These are phyloP conservation scores for Claviceps monticola DNA, from an alignment of 2,329 filamentous ascomycete species.

Conservation along the genomic window DNA sequence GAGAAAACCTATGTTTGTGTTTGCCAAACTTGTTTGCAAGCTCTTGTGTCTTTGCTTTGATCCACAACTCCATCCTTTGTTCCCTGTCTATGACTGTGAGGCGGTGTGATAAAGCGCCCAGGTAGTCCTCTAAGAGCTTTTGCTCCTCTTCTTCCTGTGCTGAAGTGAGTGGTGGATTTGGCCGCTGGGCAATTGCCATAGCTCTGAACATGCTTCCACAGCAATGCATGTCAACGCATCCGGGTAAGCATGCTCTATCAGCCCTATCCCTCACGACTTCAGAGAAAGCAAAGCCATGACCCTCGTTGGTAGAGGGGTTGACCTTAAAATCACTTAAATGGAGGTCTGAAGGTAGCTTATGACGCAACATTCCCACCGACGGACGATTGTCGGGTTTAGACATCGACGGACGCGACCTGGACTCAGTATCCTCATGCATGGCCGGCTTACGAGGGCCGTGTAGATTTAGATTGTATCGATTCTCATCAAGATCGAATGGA, in stretches of 20 bases:
- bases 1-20: conserved; percentile 61
- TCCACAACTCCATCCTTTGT: conserved; percentile 52
- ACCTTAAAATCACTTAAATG: conserved; percentile 65
- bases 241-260: conserved; percentile 55
- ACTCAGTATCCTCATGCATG: neutral
- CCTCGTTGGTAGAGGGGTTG: conserved; percentile 59
- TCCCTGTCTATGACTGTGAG: conserved; percentile 41
- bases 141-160: conserved; percentile 28
- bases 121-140: conserved; percentile 38
- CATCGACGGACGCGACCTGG: neutral
- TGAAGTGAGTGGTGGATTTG: conserved; percentile 21
- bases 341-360: conserved; percentile 42
- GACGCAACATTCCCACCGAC: conserved; percentile 32
- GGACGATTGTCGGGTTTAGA: neutral
- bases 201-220: conserved; percentile 58
- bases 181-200: conserved; percentile 43
- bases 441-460: neutral
- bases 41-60: conserved; percentile 61
- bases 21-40: conserved; percentile 64
- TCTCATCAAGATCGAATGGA: conserved; percentile 21
- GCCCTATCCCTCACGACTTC: conserved; percentile 61
- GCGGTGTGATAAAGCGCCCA: conserved; percentile 46
- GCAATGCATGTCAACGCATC: conserved; percentile 63
- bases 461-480: conserved; percentile 6
- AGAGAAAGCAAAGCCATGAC: conserved; percentile 56